Base-by-base conservation (phyloP, 345 rosid species). In the Lepidium africanum region DNA sequence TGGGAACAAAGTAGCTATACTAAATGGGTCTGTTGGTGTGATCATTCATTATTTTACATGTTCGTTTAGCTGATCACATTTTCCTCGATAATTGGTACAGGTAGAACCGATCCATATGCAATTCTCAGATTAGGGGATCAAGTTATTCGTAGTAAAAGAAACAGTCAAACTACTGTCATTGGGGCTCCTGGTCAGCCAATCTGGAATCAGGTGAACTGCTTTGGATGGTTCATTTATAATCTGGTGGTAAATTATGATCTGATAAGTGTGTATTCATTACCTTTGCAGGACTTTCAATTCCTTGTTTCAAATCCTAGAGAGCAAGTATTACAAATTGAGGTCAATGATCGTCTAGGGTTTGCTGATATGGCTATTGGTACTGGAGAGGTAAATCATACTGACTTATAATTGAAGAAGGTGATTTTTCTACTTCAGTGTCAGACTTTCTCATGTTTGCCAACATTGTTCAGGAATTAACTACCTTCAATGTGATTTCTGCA, bases 111-210 rank as follows among this genome's bases (percentile, higher is more conserved):
- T 80, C 97, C 97, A 43, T 91, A 84, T 81, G 96, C 89, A 71
- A 76, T 83, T 73, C 77, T 91, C 37, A 79, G 81, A 55, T 64
- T 87, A 71, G 96, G 93, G 41, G 87, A 87, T 77, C 96, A 88
- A 82, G 77, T 73, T 52, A 85, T 88, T 52, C 81, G 88, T 17
- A 91, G 97, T 71, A 91, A 91, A 84, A 91, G 78, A 82, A 88
- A 91, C 83, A 91, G 96, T 72, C 96, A 87, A 74, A 91, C 97
- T 52, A 88, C 97, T 14, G 87, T 91, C 48, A 78, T 70, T 71
- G 97, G 97, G 60, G 81, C 87, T 70, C 97, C 97, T 58, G 97
- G 96, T 13, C 72, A 81, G 72, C 97, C 97, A 40, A 87, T 91
- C 61, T 88, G 96, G 97, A 91, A 91, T 81, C 97, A 91, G 90